A percentile compares a stretch with the other conserved stretches of the same genome.
phyloP scores from a whole-genome alignment of 1,284 basidiomycete species.

The Xerocomus minutiporus region DNA sequence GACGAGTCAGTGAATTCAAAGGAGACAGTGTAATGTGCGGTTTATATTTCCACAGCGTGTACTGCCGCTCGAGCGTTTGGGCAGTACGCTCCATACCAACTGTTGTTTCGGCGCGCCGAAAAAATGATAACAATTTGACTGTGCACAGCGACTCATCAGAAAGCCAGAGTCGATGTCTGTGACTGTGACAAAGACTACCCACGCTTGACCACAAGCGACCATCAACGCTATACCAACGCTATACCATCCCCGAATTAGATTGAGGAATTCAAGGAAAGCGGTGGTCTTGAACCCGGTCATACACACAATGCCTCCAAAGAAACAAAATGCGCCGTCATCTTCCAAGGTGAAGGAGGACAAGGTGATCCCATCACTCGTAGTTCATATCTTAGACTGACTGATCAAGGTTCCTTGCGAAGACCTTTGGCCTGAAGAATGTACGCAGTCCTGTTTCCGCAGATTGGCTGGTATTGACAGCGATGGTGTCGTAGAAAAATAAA shows the following conservation, averaged over 20 bases:
- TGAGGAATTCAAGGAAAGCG: not conserved
- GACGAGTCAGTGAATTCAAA: not conserved
- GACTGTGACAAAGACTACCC: not conserved
- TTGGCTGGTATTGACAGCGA: slow-evolving; percentile 8
- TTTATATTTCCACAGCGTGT: slow-evolving; percentile 14
- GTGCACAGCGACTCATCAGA: not conserved
- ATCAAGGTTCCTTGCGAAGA: slow-evolving; percentile 46
- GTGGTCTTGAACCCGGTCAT: not conserved
- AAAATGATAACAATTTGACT: not conserved
- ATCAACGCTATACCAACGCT: not conserved
- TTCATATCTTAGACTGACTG: slow-evolving; percentile 26
- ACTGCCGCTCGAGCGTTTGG: not conserved
- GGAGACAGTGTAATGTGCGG: not conserved
- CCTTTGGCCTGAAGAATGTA: slow-evolving; percentile 92
- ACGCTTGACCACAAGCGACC: not conserved
- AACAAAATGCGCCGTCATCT: slow-evolving; percentile 46
- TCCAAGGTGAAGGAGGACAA: slow-evolving; percentile 74
- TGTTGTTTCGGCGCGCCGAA: not conserved
- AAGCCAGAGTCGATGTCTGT: not conserved
- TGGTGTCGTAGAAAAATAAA: slow-evolving; percentile 77
- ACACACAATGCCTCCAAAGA: slow-evolving; percentile 66
- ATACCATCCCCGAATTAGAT: not conserved
- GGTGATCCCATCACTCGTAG: slow-evolving; percentile 39
- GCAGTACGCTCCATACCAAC: slow-evolving; percentile 3
- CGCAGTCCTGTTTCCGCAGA: slow-evolving; percentile 24